These are phyloP conservation scores for Exophiala sideris DNA, from an alignment of 2,329 filamentous ascomycete genomes.

Conservation along the genomic window DNA sequence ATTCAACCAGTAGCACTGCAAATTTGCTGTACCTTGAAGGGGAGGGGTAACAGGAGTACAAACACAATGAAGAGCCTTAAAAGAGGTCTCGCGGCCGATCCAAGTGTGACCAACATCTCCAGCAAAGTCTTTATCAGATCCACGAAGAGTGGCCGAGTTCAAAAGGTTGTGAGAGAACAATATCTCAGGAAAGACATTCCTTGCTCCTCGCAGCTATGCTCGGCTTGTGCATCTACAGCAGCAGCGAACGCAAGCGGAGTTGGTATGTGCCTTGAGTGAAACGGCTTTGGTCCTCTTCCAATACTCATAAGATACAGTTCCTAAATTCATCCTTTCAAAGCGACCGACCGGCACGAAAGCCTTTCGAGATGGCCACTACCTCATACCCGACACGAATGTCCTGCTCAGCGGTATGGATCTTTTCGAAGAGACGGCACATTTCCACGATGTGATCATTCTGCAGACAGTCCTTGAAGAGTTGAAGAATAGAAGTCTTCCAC, in stretches of 20 bases:
- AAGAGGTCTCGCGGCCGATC: conserved; percentile 53
- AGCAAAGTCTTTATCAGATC: conserved; percentile 96
- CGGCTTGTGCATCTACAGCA: conserved; percentile 67
- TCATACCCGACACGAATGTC: conserved; percentile 94
- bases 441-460: conserved; percentile 94
- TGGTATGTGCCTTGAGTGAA: conserved; percentile 47
- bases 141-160: conserved; percentile 92
- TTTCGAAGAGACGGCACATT: conserved; percentile 86
- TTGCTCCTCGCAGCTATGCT: conserved; percentile 88
- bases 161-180: conserved; percentile 96
- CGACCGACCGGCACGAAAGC: conserved; percentile 77
- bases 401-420: conserved; percentile 94
- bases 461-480: conserved; percentile 97
- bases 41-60: no score
- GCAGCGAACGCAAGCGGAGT: conserved; percentile 76
- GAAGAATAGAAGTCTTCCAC: conserved; percentile 84
- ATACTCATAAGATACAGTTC: conserved; percentile 49
- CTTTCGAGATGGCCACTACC: conserved; percentile 85
- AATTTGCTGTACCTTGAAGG: not conserved
- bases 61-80: conserved; percentile 61
- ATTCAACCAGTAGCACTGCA: not conserved
- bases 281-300: conserved; percentile 24
- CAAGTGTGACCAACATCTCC: conserved; percentile 69
- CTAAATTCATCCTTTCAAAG: conserved; percentile 83
- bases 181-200: conserved; percentile 96